These are phyloP conservation scores for Myochromella boudieri DNA, from an alignment of 768 basidiomycete species.

Conservation along the genomic window DNA sequence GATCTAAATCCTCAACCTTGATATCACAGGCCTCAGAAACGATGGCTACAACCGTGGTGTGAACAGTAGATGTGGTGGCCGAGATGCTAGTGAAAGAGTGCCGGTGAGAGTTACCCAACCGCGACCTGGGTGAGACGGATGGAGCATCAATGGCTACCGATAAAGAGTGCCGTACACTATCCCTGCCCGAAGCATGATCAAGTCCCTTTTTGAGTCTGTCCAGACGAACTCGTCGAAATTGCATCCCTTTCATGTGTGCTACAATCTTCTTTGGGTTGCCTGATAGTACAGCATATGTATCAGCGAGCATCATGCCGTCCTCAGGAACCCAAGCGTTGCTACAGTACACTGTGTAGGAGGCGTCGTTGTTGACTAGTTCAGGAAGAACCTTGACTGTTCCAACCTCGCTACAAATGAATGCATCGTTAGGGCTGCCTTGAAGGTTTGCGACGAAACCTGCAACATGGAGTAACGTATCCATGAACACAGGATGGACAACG, in stretches of 20 bases:
- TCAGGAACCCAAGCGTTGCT: constrained; percentile 42
- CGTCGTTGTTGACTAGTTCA: constrained; percentile 36
- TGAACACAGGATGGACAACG: constrained; percentile 54
- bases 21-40: constrained; percentile 44
- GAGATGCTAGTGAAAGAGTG: background rate
- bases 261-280: constrained; percentile 41
- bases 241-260: constrained; percentile 55
- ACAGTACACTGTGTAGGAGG: constrained; percentile 52
- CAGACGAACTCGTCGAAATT: constrained; percentile 57
- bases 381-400: constrained; percentile 48
- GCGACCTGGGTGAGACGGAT: constrained; percentile 1
- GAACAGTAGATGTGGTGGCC: constrained; percentile 18
- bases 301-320: constrained; percentile 45
- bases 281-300: constrained; percentile 49
- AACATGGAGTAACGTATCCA: constrained; percentile 67
- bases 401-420: constrained; percentile 63
- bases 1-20: constrained; percentile 29
- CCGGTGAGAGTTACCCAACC: background rate
- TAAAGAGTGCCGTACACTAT: too few relatives aligned
- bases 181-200: constrained; percentile 29
- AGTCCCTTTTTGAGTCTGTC: constrained; percentile 48
- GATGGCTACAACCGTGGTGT: constrained; percentile 31
- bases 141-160: too few relatives aligned
- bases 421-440: constrained; percentile 47
- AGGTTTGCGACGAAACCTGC: constrained; percentile 72